Percentiles rank a stretch among this genome's conserved stretches.
Conservation (phyloP, 1,284 basidiomycete species). For the Veloboletus limbatus region DNA sequence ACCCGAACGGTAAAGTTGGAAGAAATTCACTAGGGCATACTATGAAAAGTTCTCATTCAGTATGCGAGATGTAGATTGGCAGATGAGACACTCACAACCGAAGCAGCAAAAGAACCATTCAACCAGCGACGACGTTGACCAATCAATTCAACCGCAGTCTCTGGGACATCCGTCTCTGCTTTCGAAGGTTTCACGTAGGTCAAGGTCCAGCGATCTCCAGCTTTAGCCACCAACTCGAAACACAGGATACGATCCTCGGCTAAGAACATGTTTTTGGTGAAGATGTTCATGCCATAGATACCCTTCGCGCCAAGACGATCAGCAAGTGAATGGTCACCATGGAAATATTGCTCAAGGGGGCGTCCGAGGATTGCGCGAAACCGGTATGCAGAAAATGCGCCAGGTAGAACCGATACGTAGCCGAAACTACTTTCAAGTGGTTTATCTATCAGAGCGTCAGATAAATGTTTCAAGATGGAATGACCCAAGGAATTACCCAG, state of each 20-base stretch:
- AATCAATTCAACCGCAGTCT: constrained; percentile 87
- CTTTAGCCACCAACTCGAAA: constrained; percentile 95
- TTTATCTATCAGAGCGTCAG: constrained; percentile 56
- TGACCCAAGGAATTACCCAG: constrained; percentile 52
- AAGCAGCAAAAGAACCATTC: constrained; percentile 96
- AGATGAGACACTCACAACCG: constrained; percentile 59
- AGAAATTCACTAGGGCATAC: constrained; percentile 96
- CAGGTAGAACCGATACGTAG: constrained; percentile 93
- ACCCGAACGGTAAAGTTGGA: constrained; percentile 81
- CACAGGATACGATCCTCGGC: constrained; percentile 96
- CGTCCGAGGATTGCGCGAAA: constrained; percentile 89
- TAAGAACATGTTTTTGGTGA: constrained; percentile 95
- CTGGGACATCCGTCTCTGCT: constrained; percentile 93
- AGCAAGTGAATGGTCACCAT: constrained; percentile 94
- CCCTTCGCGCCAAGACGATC: constrained; percentile 92
- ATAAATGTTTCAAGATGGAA: neutral
- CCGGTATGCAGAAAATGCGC: constrained; percentile 95
- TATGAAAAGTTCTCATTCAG: constrained; percentile 26
- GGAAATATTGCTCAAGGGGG: constrained; percentile 97
- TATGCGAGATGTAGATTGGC: neutral
- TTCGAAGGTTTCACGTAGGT: constrained; percentile 95
- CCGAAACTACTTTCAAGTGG: constrained; percentile 95
- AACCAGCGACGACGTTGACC: constrained; percentile 95
- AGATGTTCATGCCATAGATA: constrained; percentile 97
- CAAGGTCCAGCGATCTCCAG: constrained; percentile 81